phyloP scores from a whole-genome alignment of 768 basidiomycete genomes.

The Dioszegia aurantiaca region DNA sequence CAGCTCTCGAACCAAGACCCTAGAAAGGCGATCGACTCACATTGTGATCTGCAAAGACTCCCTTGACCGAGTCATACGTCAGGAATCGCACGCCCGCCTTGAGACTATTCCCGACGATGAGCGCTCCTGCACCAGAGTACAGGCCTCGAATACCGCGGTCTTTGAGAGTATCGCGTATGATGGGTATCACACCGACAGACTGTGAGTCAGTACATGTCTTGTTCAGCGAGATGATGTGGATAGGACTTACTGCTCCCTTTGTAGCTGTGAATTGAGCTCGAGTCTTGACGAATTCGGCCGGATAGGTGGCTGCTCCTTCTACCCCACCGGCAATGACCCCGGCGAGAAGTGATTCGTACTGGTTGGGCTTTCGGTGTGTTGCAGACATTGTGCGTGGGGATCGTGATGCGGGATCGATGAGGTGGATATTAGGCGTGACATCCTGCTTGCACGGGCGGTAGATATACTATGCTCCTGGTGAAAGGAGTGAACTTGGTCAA shows the following conservation, averaged over 20 bases:
- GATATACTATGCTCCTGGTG: too few species aligned
- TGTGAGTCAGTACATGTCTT: conserved; percentile 34
- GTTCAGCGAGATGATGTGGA: not conserved
- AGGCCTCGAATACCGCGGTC: conserved; percentile 72
- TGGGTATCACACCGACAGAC: conserved; percentile 67
- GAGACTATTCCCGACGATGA: conserved; percentile 78
- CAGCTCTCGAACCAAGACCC: too few species aligned
- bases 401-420: too few species aligned
- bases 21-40: conserved; percentile 59
- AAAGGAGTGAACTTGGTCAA: too few species aligned
- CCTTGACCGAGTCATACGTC: conserved; percentile 85
- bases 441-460: too few species aligned
- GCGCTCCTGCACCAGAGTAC: conserved; percentile 81
- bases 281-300: conserved; percentile 88
- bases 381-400: conserved; percentile 2
- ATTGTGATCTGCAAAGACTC: conserved; percentile 70
- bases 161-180: conserved; percentile 68
- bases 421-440: too few species aligned
- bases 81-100: conserved; percentile 94
- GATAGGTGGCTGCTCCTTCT: conserved; percentile 62
- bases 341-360: conserved; percentile 22
- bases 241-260: conserved; percentile 9
- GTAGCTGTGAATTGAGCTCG: conserved; percentile 77
- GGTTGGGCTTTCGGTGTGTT: conserved; percentile 15
- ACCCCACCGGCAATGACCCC: conserved; percentile 26